These are phyloP conservation scores for Fennellomyces sp. DNA, from an alignment of 371 early-diverging fungal species.

Conservation along the genomic window DNA sequence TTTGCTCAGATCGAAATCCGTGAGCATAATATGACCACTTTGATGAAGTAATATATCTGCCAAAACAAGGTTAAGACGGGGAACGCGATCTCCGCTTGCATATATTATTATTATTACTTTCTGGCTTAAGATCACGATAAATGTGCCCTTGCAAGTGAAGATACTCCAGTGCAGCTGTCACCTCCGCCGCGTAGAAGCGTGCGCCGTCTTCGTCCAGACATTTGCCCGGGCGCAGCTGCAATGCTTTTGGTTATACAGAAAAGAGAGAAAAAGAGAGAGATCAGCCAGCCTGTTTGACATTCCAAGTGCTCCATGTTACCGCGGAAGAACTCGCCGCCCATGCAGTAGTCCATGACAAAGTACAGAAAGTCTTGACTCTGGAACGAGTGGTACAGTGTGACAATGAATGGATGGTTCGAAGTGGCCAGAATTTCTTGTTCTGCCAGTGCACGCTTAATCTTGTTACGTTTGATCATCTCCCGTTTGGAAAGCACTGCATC, in stretches of 20 bases:
- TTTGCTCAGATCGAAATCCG: constrained; percentile 96
- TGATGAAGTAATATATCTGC: constrained; percentile 92
- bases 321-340: constrained; percentile 98
- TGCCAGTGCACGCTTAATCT: constrained; percentile 92
- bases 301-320: no score
- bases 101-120: constrained; percentile 65
- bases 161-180: constrained; percentile 88
- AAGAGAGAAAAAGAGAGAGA: neutral
- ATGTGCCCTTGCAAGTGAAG: constrained; percentile 93
- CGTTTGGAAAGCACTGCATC: constrained; percentile 80
- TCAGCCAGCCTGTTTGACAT: neutral
- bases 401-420: constrained; percentile 96
- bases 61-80: neutral
- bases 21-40: constrained; percentile 95
- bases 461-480: constrained; percentile 95
- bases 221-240: constrained; percentile 80
- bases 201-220: constrained; percentile 83
- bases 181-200: constrained; percentile 96
- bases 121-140: constrained; percentile 98
- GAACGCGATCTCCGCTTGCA: neutral
- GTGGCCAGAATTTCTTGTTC: constrained; percentile 95
- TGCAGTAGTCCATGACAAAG: constrained; percentile 98
- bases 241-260: constrained; percentile 30
- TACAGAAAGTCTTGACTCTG: constrained; percentile 94
- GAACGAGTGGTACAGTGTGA: constrained; percentile 95